Evolutionary conservation across 345 rosid species (phyloP), one percentile per base, ranked within the genome.

Genomic region (Salix exigua): DNA sequence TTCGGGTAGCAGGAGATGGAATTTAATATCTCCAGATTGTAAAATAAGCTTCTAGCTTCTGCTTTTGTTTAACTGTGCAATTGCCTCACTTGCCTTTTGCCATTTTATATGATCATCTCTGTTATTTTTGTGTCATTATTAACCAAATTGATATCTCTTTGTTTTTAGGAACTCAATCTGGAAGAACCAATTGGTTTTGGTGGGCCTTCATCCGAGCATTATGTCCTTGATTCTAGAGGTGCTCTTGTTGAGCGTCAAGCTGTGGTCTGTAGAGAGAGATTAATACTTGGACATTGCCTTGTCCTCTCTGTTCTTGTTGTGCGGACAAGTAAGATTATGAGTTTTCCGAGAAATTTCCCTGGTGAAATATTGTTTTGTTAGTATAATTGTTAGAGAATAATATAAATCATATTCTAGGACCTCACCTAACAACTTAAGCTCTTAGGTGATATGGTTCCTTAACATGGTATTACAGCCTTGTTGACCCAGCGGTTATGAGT

Each of bases 111-210:
- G 12, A 19, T 11, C 72, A 46, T 7, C 30, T 13, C 30, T 74
- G 46, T 12, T 62, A 62, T 23, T 62, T 70, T 31, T 60, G 13
- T 28, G 50, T 25, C 14, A 31, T 17, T 72, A 23, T 21, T 6
- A n/a, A 67, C 58, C 55, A 37, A 66, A 66, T 58, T 70, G 44
- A 63, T 66, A 7, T 72, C 33, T 73, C 23, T 72, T 83, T 84
- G 40, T 50, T 73, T 74, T 48, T 84, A 95, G 99, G 97, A 91
- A 89, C 96, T 95, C 77, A 89, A 83, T 87, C 96, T 89, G 30
- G 97, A 90, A 82, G 99, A 95, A 86, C 97, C 99, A 68, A 86
- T 92, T 86, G 96, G 98, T 71, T 81, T 93, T 66, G 99, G 99
- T 81, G 98, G 98, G 73, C 96, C 93, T 66, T 87, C 72, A 55